Evolutionary conservation across 2,329 filamentous ascomycete species (phyloP), one percentile per base, ranked within the genome.

Genomic region (Pseudogymnoascus sp.): DNA sequence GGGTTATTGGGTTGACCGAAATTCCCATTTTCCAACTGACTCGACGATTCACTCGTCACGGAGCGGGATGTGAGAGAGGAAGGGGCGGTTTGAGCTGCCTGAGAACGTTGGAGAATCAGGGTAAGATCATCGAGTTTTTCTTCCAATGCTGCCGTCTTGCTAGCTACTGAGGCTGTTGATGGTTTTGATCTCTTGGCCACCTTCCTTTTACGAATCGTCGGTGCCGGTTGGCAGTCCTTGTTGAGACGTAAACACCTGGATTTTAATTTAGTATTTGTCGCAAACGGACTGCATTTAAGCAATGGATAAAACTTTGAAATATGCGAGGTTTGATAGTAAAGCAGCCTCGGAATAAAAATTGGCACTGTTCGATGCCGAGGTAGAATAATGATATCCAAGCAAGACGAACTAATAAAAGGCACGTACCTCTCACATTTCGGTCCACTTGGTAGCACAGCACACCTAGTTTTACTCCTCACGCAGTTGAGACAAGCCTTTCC

Each of bases 41-140:
- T 34, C 34, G 46, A 34, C 8, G 46, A 56, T 18, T 56, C 46
- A 28, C 46, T 56, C 46, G 46, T 56, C n/a, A 23, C 46, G 5
- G 46, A 34, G 46, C 9, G 46, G n/a, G 46, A 56, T 12, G 25
- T 5, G 9, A 34, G 46, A 12, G 46, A 56, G 28, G 46, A 28
- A 56, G 46, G 25, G 25, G 46, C 9, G 9, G 25, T 56, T 34
- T 34, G 46, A 2, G 49, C 12, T 8, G 49, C 34, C 61, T 63
- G 63, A 23, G 63, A 65, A 12, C 40, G 63, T 61, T 65, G 63
- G 25, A 65, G 63, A 59, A 65, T 65, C 42, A 61, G 62, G 28
- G 66, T 63, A 11, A 67, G 21, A 8, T 64, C 65, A 28, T 67
- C 65, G 16, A 67, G 65, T 34, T 66, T 67, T 46, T 65, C 53